A percentile compares a stretch with the other conserved stretches of the same genome.
These are phyloP conservation scores for Catenaria anguillulae DNA, from an alignment of 371 early-diverging fungal species.

Conservation along the genomic window DNA sequence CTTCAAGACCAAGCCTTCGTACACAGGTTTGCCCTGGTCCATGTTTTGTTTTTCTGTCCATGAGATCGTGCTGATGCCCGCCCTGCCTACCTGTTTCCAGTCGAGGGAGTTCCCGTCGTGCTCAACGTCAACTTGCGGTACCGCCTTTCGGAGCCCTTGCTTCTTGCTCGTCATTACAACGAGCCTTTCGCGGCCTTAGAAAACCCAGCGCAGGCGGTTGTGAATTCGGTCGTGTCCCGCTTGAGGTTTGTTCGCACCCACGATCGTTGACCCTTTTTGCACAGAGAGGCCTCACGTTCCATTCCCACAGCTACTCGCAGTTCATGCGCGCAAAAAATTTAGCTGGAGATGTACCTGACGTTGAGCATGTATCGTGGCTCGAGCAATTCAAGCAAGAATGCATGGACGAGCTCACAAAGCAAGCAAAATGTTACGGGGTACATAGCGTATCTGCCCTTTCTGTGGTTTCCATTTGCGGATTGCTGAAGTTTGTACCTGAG, in stretches of 20 bases:
- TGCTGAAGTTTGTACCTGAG: no score
- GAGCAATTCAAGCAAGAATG: slow-evolving; percentile 22
- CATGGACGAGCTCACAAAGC: slow-evolving; percentile 14
- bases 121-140: slow-evolving; percentile 20
- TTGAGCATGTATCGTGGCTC: slow-evolving; percentile 18
- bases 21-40: no score
- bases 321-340: slow-evolving; percentile 20
- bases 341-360: slow-evolving; percentile 19
- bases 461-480: no score
- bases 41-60: no score
- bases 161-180: slow-evolving; percentile 19
- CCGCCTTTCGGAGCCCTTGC: slow-evolving; percentile 17
- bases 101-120: slow-evolving; percentile 21
- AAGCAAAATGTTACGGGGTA: slow-evolving; percentile 18
- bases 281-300: no score
- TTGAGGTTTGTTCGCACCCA: no score
- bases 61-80: no score
- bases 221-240: slow-evolving; percentile 19
- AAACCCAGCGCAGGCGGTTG: slow-evolving; percentile 23
- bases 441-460: no score
- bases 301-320: no score
- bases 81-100: no score
- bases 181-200: slow-evolving; percentile 20
- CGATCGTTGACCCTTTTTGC: no score
- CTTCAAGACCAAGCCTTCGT: slow-evolving; percentile 14